These are phyloP conservation scores for Hordeum pubiflorum DNA, from an alignment of 202 grass and related monocot species.

Conservation along the genomic window DNA sequence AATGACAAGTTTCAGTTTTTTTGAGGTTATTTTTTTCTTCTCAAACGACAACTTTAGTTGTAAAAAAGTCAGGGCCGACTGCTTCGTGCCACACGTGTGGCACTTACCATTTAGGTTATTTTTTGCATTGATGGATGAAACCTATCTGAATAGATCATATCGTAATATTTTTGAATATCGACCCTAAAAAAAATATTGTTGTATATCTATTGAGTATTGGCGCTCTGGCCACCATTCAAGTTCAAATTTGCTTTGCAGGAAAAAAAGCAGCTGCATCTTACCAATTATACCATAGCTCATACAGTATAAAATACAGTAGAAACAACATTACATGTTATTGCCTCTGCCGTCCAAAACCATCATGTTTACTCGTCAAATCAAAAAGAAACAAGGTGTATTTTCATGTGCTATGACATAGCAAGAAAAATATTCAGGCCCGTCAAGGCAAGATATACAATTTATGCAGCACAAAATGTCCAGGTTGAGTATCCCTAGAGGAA, in stretches of 20 bases:
- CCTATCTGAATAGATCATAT: no score
- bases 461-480: conserved; percentile 12
- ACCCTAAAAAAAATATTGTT: no score
- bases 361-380: no score
- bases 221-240: background rate
- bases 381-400: conserved; percentile 1
- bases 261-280: background rate
- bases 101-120: no score
- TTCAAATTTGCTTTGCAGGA: background rate
- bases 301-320: background rate
- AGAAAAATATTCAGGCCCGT: background rate
- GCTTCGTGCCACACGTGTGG: no score
- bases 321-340: background rate
- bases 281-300: background rate
- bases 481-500: conserved; percentile 15
- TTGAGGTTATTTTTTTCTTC: no score
- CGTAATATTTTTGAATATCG: no score
- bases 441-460: conserved; percentile 35
- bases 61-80: no score
- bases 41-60: no score
- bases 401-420: conserved; percentile 28
- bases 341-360: background rate
- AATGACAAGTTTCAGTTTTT: no score
- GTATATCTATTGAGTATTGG: no score
- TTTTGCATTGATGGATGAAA: no score